Evolutionary conservation across 2,329 filamentous ascomycete species (phyloP).

Genomic region (Neonectria magnoliae): DNA sequence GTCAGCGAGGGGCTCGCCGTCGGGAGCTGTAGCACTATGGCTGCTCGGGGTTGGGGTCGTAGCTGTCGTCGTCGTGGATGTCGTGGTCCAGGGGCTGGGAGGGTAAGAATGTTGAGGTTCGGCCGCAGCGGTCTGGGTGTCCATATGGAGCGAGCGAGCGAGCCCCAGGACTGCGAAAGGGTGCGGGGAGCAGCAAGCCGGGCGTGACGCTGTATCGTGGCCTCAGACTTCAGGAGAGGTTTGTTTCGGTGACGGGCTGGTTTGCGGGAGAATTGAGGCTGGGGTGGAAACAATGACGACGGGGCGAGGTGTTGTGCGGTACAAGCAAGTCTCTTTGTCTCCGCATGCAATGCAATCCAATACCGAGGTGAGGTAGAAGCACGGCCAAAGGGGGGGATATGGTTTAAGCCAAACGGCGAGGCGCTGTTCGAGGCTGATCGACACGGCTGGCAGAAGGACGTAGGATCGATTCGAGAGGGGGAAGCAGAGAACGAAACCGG

Average conservation of each 20-base stretch:
- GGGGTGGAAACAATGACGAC: slow-evolving; percentile 25
- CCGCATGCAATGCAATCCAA: slow-evolving; percentile 39
- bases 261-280: slow-evolving; percentile 29
- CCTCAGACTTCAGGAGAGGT: slow-evolving; percentile 29
- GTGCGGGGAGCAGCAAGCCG: slow-evolving; percentile 36
- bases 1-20: slow-evolving; percentile 46
- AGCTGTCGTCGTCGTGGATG: slow-evolving; percentile 40
- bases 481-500: slow-evolving; percentile 29
- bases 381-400: slow-evolving; percentile 27
- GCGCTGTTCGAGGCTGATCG: slow-evolving; percentile 37
- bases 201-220: slow-evolving; percentile 34
- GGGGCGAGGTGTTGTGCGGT: slow-evolving; percentile 25
- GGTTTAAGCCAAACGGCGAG: slow-evolving; percentile 25
- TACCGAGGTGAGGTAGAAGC: slow-evolving; percentile 24
- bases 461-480: slow-evolving; percentile 28
- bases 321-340: slow-evolving; percentile 28
- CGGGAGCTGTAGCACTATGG: slow-evolving; percentile 42
- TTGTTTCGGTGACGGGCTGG: slow-evolving; percentile 30
- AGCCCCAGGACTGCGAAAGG: slow-evolving; percentile 41
- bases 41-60: slow-evolving; percentile 41
- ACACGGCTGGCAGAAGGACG: slow-evolving; percentile 37
- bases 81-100: slow-evolving; percentile 44
- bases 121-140: slow-evolving; percentile 50
- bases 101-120: slow-evolving; percentile 53
- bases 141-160: slow-evolving; percentile 50